Evolutionary conservation across 2,329 filamentous ascomycete genomes (phyloP).

Genomic region (Thielaviopsis musarum): DNA sequence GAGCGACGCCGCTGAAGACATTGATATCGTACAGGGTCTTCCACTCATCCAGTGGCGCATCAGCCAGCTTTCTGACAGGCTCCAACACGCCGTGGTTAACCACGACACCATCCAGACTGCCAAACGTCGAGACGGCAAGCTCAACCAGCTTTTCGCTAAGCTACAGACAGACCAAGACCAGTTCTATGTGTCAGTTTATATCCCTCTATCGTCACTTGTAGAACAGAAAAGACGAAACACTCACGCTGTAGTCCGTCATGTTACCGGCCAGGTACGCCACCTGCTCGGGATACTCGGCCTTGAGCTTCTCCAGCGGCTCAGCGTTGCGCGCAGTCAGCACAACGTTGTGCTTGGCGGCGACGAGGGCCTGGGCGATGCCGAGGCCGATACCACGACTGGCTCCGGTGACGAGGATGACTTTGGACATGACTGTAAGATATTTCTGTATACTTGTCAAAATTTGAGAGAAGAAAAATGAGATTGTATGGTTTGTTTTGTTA

Average conservation of each 20-base stretch:
- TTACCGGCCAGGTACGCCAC: constrained; percentile 42
- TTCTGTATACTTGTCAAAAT: constrained; percentile 32
- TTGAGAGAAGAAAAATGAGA: not conserved
- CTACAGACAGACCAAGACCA: not conserved
- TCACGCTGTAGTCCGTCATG: constrained; percentile 33
- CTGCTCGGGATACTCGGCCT: constrained; percentile 32
- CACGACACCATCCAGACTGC: constrained; percentile 61
- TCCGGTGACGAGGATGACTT: constrained; percentile 54
- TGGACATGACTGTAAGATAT: constrained; percentile 41
- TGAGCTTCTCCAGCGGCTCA: constrained; percentile 31
- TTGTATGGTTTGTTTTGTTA: not conserved
- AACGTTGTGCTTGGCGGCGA: constrained; percentile 38
- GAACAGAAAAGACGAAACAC: constrained; percentile 9
- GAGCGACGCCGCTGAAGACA: constrained; percentile 63
- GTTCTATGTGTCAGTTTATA: not conserved
- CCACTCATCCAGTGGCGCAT: constrained; percentile 59
- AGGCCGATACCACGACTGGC: constrained; percentile 47
- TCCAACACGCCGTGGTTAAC: constrained; percentile 74
- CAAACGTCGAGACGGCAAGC: constrained; percentile 49
- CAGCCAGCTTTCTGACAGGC: constrained; percentile 54
- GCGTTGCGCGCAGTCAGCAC: constrained; percentile 40
- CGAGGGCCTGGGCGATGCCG: constrained; percentile 34
- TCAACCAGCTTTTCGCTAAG: constrained; percentile 40
- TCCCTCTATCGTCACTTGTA: not conserved
- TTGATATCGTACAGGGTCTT: constrained; percentile 64